Evolutionary conservation across 768 basidiomycete species (phyloP).

Genomic region (Panaeolus cyanescens): DNA sequence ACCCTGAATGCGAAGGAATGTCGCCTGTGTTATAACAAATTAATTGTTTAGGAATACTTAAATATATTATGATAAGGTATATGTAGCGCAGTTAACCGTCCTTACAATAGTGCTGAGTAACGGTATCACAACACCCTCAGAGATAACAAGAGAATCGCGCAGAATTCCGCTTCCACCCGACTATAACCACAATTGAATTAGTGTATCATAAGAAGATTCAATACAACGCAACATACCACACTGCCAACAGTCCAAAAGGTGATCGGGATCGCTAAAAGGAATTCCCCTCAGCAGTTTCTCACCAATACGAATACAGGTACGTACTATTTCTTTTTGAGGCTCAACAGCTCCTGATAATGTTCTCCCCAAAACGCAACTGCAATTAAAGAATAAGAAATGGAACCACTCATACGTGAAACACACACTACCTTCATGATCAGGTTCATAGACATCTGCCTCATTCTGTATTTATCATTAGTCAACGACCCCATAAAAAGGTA

Average conservation of each 20-base stretch:
- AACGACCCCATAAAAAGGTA: not conserved
- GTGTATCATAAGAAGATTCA: not conserved
- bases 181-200: constrained; percentile 17
- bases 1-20: too few relatives aligned
- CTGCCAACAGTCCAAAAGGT: constrained; percentile 52
- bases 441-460: constrained; percentile 51
- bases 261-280: constrained; percentile 47
- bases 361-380: constrained; percentile 46
- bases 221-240: constrained; percentile 30
- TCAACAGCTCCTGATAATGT: constrained; percentile 39
- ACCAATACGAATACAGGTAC: constrained; percentile 12
- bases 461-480: constrained; percentile 29
- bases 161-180: constrained; percentile 36
- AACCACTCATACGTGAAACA: not conserved
- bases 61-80: too few relatives aligned
- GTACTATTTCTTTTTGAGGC: constrained; percentile 50
- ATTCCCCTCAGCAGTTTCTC: not conserved
- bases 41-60: too few relatives aligned
- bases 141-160: constrained; percentile 36
- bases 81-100: too few relatives aligned
- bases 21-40: too few relatives aligned
- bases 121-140: not conserved
- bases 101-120: too few relatives aligned
- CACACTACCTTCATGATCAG: constrained; percentile 40
- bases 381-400: not conserved